Evolutionary conservation across 2,329 filamentous ascomycete genomes (phyloP), one percentile per base, ranked within the genome.

Genomic region (Coniochaeta sp.): DNA sequence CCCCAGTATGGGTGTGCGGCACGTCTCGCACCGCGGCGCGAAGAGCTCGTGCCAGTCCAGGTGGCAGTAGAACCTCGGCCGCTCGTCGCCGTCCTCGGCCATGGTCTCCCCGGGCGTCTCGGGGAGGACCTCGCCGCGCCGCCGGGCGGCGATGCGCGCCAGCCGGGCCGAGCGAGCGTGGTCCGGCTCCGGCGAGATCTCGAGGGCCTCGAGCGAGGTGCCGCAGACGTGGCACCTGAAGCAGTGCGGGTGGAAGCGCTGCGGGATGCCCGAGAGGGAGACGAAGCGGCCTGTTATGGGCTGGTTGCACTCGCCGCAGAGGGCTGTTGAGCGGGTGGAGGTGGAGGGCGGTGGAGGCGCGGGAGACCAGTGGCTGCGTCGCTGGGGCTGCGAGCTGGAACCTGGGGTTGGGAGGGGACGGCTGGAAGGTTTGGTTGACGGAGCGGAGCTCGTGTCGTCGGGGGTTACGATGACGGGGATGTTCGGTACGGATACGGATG

Each of bases 31-130:
- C 47, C 91, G 87, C 5, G 95, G 95, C 34, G 90, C 92, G 74
- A 91, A 99, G 59, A 89, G 79, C 75, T 99, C 95, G 74, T 99
- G 95, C 84, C 93, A 99, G 78, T 99, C 95, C n/a, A 99, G 83
- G 72, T 98, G 93, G 75, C 95, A 99, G 77, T 90, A 99, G 81
- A 98, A 98, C 12, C 93, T 87, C 54, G 91, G 76, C 12, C 85
- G 80, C 40, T 84, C 82, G 70, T 93, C 89, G 47, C 89, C 87
- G 67, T 93, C 89, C 64, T 90, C 88, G 2, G 81, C 81, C 74
- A 83, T 82, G 12, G 86, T 88, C 70, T 84, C 77, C 33, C 83
- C 84, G 1, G 86, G 85, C 58, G 81, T 77, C 62, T 90, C 87
- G 6, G 85, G 77, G 12, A 90, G 73, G 0, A 83, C 69, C 65